phyloP scores from a whole-genome alignment of 805 yeast genomes.

The Tetrapisispora taiwanensis region DNA sequence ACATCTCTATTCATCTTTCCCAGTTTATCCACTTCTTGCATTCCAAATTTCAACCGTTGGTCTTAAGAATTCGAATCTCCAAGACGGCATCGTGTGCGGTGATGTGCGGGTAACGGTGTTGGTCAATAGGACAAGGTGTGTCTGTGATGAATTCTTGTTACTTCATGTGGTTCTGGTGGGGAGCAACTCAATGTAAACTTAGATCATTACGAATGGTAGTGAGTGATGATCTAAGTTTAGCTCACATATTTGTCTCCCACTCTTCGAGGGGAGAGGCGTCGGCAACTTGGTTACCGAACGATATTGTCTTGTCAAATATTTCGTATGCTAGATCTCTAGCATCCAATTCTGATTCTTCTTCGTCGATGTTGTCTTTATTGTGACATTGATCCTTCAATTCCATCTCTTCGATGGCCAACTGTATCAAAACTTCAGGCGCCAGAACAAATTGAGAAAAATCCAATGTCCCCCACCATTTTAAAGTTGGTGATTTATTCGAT shows the following conservation, averaged over 20 bases:
- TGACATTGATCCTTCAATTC: constrained; percentile 1
- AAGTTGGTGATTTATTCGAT: constrained; percentile 32
- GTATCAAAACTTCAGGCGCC: constrained; percentile 50
- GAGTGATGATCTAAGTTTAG: no score
- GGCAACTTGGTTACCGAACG: constrained; percentile 34
- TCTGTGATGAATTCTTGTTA: no score
- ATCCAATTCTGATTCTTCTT: constrained; percentile 1
- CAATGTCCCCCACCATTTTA: constrained; percentile 51
- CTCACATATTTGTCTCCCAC: constrained; percentile 14
- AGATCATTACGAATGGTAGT: no score
- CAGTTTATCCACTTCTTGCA: background rate
- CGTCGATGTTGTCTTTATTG: background rate
- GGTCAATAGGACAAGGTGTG: no score
- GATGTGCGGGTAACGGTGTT: background rate
- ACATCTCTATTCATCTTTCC: no score
- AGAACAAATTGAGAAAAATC: constrained; percentile 49
- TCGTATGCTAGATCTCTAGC: constrained; percentile 37
- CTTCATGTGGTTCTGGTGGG: no score
- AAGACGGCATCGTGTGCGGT: background rate
- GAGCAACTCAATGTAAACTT: no score
- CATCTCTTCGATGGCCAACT: constrained; percentile 41
- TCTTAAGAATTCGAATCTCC: background rate
- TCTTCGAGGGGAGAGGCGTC: constrained; percentile 23
- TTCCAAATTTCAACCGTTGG: background rate
- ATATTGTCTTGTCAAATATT: constrained; percentile 37